phyloP scores from a whole-genome alignment of 495 filamentous ascomycete genomes.

The Lophiotrema nucula region DNA sequence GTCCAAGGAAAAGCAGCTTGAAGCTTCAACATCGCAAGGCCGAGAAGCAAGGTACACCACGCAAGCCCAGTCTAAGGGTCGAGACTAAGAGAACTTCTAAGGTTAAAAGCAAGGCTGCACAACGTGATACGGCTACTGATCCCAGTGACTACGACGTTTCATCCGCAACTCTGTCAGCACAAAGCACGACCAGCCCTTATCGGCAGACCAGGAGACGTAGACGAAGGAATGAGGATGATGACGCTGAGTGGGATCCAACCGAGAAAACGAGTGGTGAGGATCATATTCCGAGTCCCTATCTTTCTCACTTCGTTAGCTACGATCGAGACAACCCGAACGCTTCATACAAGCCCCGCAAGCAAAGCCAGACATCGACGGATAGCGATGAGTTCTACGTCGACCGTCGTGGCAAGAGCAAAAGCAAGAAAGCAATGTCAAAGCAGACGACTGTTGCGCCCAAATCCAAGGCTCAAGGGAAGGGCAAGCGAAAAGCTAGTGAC shows the following conservation, averaged over 20 bases:
- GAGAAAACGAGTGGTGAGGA: background rate
- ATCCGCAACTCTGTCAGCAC: no score
- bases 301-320: background rate
- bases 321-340: background rate
- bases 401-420: background rate
- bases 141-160: no score
- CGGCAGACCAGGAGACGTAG: no score
- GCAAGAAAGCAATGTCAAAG: background rate
- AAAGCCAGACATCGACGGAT: background rate
- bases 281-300: slow-evolving; percentile 10
- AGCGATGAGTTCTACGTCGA: slow-evolving; percentile 4
- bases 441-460: background rate
- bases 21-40: no score
- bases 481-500: background rate
- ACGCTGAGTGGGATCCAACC: background rate
- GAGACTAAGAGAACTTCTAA: no score
- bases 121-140: no score
- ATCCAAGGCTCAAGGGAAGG: background rate
- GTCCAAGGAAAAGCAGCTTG: slow-evolving; percentile 14
- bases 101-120: background rate
- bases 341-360: slow-evolving; percentile 1
- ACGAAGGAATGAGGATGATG: no score
- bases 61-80: no score
- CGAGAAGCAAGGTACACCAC: background rate
- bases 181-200: no score